A percentile compares a stretch with the other conserved stretches of the same genome.
phyloP scores from a whole-genome alignment of 495 filamentous ascomycete species.

The Friedmanniomyces endolithicus region DNA sequence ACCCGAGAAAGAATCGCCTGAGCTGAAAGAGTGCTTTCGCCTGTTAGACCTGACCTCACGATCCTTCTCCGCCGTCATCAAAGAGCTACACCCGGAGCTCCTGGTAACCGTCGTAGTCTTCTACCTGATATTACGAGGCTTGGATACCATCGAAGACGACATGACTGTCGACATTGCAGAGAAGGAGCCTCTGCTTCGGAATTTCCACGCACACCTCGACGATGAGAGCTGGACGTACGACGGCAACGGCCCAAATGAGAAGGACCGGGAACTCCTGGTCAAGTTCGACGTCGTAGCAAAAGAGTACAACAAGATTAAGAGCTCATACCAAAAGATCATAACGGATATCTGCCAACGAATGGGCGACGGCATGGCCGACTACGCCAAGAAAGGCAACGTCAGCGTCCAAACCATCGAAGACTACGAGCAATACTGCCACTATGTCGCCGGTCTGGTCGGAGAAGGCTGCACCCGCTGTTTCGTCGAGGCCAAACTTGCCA shows the following conservation, averaged over 20 bases:
- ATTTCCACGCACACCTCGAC: slow-evolving; percentile 65
- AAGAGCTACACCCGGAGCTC: slow-evolving; percentile 87
- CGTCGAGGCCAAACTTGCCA: slow-evolving; percentile 76
- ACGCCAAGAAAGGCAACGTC: slow-evolving; percentile 65
- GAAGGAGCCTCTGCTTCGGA: slow-evolving; percentile 77
- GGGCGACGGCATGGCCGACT: slow-evolving; percentile 98
- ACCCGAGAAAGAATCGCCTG: slow-evolving; percentile 55
- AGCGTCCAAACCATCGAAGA: slow-evolving; percentile 74
- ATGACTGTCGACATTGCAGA: slow-evolving; percentile 71
- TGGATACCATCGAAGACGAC: slow-evolving; percentile 97
- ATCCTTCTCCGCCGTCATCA: slow-evolving; percentile 85
- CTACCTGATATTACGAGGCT: slow-evolving; percentile 77
- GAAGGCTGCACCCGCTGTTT: slow-evolving; percentile 87
- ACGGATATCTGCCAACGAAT: slow-evolving; percentile 90
- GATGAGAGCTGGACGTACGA: slow-evolving; percentile 81
- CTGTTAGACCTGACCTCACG: slow-evolving; percentile 81
- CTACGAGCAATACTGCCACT: slow-evolving; percentile 93
- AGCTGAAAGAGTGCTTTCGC: slow-evolving; percentile 68
- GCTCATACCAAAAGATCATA: slow-evolving; percentile 71
- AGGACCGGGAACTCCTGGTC: slow-evolving; percentile 82
- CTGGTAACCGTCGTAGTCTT: slow-evolving; percentile 84
- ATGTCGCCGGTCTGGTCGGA: slow-evolving; percentile 92
- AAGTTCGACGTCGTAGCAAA: slow-evolving; percentile 76
- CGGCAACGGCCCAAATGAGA: slow-evolving; percentile 80
- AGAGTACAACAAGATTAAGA: slow-evolving; percentile 84